Evolutionary conservation across 2,329 filamentous ascomycete genomes (phyloP), one percentile per base, ranked within the genome.

Genomic region (Scleromitrula shiraiana): DNA sequence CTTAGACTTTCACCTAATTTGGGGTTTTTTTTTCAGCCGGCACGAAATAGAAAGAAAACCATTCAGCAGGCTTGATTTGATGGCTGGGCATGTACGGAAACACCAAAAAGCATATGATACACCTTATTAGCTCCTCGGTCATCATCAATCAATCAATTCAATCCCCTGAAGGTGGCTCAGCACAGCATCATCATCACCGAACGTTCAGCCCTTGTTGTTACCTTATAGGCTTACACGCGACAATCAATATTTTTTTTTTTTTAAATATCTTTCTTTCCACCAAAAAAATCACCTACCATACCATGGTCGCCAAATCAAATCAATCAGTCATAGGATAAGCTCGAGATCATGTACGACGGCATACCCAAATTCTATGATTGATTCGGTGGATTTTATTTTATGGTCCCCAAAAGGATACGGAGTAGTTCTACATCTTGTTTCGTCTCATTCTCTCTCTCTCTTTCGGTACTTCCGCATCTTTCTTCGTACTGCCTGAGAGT

Each of bases 271-370:
- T 22, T n/a, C 20, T 17, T 27, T 24, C 15, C 44, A 41, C 32
- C 29, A 19, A 8, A 10, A 33, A 8, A 10, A 33, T 33, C 22
- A 33, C 38, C 41, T 32, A 40, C 24, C 36, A 40, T 24, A n/a
- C 27, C 15, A 36, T n/a, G n/a, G n/a, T n/a, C n/a, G n/a, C 27
- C 17, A 8, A 40, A 26, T 40, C 37, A 38, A 9, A 29, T 40
- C 30, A 33, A 33, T 15, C 5, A 33, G 7, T 38, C 37, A 8
- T n/a, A 38, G 26, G 26, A 12, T 6, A 29, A 19, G 35, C 45
- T 32, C 45, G 41, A 47, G 44, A 47, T 47, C 45, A 42, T 42
- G 45, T 47, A 47, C 37, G 45, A 47, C 37, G 45, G 37, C 45
- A 35, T n/a, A 5, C 10, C 15, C 15, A 35, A n/a, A 14, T 35